Evolutionary conservation across 257 asterid genomes (phyloP).

Genomic region (Solanum bulbocastanum): DNA sequence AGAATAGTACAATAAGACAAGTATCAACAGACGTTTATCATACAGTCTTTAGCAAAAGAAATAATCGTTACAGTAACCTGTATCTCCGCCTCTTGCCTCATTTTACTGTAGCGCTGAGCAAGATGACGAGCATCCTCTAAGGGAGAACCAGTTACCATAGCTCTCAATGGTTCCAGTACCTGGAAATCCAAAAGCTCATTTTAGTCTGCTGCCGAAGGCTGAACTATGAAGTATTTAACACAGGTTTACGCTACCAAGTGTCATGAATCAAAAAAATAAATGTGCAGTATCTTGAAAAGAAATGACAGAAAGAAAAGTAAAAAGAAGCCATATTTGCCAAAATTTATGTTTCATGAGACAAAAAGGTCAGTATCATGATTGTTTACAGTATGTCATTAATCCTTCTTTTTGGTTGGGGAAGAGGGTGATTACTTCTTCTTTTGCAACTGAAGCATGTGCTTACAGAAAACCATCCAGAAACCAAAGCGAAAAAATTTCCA

Average conservation of each 20-base stretch:
- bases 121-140: conserved; percentile 99
- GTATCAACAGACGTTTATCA: neutral
- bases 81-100: conserved; percentile 98
- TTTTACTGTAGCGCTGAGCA: conserved; percentile 90
- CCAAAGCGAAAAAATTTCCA: neutral
- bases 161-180: conserved; percentile 95
- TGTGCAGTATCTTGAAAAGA: neutral
- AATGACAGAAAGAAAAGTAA: neutral
- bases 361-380: neutral
- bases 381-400: neutral
- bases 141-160: conserved; percentile 72
- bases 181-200: conserved; percentile 12
- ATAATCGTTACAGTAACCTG: conserved; percentile 41
- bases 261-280: neutral
- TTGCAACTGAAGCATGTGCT: neutral
- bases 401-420: neutral
- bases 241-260: neutral
- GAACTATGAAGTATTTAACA: neutral
- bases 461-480: neutral
- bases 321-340: neutral
- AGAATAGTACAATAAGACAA: neutral
- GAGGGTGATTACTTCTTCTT: neutral
- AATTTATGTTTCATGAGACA: neutral
- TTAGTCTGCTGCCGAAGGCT: neutral
- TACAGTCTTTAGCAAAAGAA: neutral